Conservation (phyloP, 371 early-diverging fungal species). For the Cokeromyces recurvatus region DNA sequence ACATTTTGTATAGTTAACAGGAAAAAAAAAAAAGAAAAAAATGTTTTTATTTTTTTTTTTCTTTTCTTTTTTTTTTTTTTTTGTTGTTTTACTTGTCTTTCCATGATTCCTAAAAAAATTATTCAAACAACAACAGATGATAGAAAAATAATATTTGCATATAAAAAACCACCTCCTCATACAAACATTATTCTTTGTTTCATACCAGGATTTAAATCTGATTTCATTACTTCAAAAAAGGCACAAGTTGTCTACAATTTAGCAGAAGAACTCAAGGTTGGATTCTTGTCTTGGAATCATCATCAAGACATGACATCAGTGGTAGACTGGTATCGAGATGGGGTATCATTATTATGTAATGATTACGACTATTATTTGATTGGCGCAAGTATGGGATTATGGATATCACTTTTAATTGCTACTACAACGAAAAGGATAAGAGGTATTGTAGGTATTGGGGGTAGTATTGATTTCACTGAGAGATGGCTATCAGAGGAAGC, state of each 20-base stretch:
- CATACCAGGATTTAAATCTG: slow-evolving; percentile 38
- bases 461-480: slow-evolving; percentile 35
- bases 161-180: background rate
- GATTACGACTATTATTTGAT: slow-evolving; percentile 9
- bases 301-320: slow-evolving; percentile 14
- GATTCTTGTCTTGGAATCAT: slow-evolving; percentile 38
- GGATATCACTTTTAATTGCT: slow-evolving; percentile 29
- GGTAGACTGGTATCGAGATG: slow-evolving; percentile 22
- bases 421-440: background rate
- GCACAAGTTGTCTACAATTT: slow-evolving; percentile 16
- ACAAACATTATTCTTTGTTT: slow-evolving; percentile 35
- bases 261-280: slow-evolving; percentile 3
- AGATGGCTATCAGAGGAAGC: slow-evolving; percentile 29
- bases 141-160: background rate
- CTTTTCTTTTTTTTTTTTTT: too few species aligned
- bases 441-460: slow-evolving; percentile 36
- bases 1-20: background rate
- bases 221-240: slow-evolving; percentile 30
- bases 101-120: too few species aligned
- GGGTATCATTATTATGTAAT: slow-evolving; percentile 7
- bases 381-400: slow-evolving; percentile 39
- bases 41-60: background rate
- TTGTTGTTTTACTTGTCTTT: too few species aligned
- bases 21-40: background rate
- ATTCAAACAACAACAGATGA: too few species aligned